These are phyloP conservation scores for Kitagawia praeruptora DNA, from an alignment of 129 eudicot genomes.

Conservation along the genomic window DNA sequence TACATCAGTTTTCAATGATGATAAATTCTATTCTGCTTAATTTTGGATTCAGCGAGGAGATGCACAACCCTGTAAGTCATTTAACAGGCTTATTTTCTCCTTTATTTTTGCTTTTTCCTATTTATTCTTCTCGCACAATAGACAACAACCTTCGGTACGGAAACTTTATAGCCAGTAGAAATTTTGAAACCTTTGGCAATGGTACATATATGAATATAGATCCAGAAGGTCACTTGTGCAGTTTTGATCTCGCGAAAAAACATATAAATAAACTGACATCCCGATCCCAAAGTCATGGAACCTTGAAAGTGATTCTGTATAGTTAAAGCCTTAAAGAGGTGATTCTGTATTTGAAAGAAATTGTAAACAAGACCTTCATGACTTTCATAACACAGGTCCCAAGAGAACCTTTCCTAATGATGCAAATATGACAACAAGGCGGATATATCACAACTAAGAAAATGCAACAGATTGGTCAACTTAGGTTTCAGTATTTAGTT, in stretches of 20 bases:
- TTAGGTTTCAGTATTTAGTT: neutral
- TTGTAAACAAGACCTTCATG: neutral
- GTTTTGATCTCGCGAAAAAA: neutral
- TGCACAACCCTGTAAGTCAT: conserved; percentile 82
- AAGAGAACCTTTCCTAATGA: neutral
- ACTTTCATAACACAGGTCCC: neutral
- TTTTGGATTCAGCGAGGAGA: conserved; percentile 81
- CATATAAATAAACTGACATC: neutral
- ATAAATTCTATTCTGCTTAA: conserved; percentile 71
- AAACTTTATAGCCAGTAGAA: neutral
- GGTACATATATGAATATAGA: neutral
- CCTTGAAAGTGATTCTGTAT: neutral
- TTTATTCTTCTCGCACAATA: too few species aligned
- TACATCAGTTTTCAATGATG: conserved; percentile 57
- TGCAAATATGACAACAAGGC: neutral
- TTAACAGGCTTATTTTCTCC: neutral
- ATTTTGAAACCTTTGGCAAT: neutral
- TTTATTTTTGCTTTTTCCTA: neutral
- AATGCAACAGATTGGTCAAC: neutral
- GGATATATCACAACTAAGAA: neutral
- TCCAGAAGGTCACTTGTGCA: neutral
- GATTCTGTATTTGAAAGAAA: neutral
- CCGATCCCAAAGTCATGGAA: neutral
- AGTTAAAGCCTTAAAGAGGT: neutral
- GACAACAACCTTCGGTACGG: neutral